Evolutionary conservation across 257 asterid species (phyloP).

Genomic region (Rauvolfia tetraphylla): DNA sequence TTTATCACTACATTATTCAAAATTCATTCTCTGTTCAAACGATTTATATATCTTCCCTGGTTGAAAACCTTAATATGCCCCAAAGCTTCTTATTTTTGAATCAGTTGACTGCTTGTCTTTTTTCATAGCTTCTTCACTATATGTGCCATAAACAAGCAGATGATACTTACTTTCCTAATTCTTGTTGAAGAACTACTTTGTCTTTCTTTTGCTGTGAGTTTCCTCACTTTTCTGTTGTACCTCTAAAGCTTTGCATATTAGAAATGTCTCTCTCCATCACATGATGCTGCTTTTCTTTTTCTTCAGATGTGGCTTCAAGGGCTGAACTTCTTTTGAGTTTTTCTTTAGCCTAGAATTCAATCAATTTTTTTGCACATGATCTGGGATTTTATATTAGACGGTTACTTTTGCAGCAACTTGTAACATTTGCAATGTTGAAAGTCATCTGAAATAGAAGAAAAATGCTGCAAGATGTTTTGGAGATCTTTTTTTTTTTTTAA

Average conservation of each 20-base stretch:
- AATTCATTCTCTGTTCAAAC: neutral
- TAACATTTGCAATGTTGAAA: neutral
- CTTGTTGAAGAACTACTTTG: neutral
- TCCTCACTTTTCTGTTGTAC: neutral
- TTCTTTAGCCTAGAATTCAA: neutral
- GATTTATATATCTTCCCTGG: neutral
- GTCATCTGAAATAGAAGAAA: neutral
- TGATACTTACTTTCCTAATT: neutral
- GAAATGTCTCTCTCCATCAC: neutral
- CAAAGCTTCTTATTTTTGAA: neutral
- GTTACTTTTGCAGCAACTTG: neutral
- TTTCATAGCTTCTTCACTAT: neutral
- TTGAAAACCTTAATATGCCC: neutral
- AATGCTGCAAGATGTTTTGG: neutral
- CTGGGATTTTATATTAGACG: neutral
- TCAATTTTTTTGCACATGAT: neutral
- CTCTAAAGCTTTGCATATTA: neutral
- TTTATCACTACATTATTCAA: neutral
- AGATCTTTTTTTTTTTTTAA: slow-evolving; percentile 10
- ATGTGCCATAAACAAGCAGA: neutral
- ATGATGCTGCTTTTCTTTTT: neutral
- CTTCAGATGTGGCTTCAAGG: neutral
- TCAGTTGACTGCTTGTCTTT: neutral
- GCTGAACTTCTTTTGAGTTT: neutral
- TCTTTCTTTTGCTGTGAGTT: neutral